phyloP scores from a whole-genome alignment of 495 filamentous ascomycete genomes.

The Xylaria castorea region DNA sequence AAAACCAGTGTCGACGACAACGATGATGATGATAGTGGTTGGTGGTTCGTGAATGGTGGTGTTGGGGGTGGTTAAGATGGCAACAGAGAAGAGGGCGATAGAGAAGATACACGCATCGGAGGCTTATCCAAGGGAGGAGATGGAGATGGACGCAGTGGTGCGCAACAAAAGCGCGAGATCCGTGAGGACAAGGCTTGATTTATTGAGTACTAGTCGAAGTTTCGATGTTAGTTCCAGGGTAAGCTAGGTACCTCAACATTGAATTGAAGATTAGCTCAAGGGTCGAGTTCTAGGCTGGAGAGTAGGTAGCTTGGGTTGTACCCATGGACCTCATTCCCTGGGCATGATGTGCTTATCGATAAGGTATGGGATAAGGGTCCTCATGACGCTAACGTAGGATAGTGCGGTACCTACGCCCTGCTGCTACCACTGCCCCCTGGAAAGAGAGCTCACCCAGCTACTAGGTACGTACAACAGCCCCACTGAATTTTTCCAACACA shows the following conservation, averaged over 20 bases:
- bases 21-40: background rate
- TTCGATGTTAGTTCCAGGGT: background rate
- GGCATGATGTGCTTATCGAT: background rate
- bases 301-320: no score
- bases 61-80: background rate
- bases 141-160: background rate
- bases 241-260: no score
- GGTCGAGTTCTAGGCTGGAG: no score
- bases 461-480: slow-evolving; percentile 7
- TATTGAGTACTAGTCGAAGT: slow-evolving; percentile 6
- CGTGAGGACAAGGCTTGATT: slow-evolving; percentile 7
- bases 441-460: background rate
- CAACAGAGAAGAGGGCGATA: background rate
- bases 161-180: slow-evolving; percentile 9
- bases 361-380: background rate
- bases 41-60: background rate
- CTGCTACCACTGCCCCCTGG: no score
- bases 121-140: background rate
- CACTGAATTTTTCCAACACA: slow-evolving; percentile 30
- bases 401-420: background rate
- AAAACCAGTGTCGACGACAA: background rate
- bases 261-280: slow-evolving; percentile 4
- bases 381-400: background rate
- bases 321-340: no score
- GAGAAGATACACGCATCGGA: background rate